Conservation (phyloP, 371 early-diverging fungal genomes). For the Rhizopus sp. region DNA sequence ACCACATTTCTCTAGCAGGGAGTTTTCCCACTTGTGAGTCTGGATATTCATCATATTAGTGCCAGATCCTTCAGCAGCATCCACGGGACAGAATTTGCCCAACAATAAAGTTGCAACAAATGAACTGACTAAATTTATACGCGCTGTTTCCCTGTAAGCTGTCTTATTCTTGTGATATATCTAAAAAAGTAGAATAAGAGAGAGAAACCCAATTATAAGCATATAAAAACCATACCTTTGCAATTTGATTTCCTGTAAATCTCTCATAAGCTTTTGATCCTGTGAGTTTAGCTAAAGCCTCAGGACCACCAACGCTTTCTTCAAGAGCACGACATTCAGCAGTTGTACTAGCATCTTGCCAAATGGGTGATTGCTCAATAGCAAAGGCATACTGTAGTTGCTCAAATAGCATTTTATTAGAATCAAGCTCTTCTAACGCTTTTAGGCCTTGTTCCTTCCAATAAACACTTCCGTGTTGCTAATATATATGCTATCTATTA, state of each 20-base stretch:
- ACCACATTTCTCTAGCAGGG: conserved; percentile 48
- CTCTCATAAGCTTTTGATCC: conserved; percentile 81
- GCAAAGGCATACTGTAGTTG: conserved; percentile 68
- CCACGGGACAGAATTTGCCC: conserved; percentile 65
- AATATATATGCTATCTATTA: not conserved
- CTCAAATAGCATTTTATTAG: conserved; percentile 32
- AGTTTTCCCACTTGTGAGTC: conserved; percentile 56
- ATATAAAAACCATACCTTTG: conserved; percentile 48
- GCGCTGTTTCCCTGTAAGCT: conserved; percentile 45
- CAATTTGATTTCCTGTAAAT: conserved; percentile 79
- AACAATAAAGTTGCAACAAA: conserved; percentile 70
- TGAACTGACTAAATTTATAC: conserved; percentile 76
- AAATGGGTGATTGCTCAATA: conserved; percentile 71
- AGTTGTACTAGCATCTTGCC: conserved; percentile 83
- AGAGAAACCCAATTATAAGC: not conserved
- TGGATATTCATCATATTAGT: conserved; percentile 81
- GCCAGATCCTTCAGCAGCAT: conserved; percentile 79
- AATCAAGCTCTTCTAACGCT: conserved; percentile 37
- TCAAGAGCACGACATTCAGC: conserved; percentile 68
- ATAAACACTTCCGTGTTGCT: conserved; percentile 88
- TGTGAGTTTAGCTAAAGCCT: conserved; percentile 64
- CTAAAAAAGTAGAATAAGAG: conserved; percentile 14
- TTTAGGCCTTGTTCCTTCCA: conserved; percentile 60
- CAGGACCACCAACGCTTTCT: conserved; percentile 57
- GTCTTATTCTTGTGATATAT: conserved; percentile 34